A percentile compares a stretch with the other conserved stretches of the same genome.
phyloP scores from a whole-genome alignment of 2,329 filamentous ascomycete species.

The Ophiostoma himal-ulmi region DNA sequence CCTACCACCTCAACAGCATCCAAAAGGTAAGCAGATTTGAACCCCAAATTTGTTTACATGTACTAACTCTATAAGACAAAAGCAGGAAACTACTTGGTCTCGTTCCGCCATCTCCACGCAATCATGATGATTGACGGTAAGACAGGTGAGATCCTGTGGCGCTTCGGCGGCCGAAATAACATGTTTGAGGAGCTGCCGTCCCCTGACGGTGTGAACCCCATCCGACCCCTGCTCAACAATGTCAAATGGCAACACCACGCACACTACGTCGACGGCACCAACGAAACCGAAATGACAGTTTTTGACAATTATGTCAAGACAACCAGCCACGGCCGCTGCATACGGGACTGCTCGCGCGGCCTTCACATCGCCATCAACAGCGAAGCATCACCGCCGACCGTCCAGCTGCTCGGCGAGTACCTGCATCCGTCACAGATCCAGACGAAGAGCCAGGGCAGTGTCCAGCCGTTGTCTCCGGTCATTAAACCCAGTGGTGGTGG shows the following conservation, averaged over 20 bases:
- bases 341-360: slow-evolving; percentile 36
- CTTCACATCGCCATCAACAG: slow-evolving; percentile 41
- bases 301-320: slow-evolving; percentile 47
- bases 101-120: slow-evolving; percentile 38
- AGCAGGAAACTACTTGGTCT: slow-evolving; percentile 43
- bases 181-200: slow-evolving; percentile 36
- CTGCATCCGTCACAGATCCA: slow-evolving; percentile 36
- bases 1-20: slow-evolving; percentile 47
- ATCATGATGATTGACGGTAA: slow-evolving; percentile 39
- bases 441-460: slow-evolving; percentile 36
- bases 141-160: slow-evolving; percentile 42
- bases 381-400: slow-evolving; percentile 37
- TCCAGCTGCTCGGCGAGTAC: slow-evolving; percentile 42
- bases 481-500: neutral
- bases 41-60: neutral
- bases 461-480: slow-evolving; percentile 47
- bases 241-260: slow-evolving; percentile 45
- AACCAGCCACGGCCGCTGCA: slow-evolving; percentile 32
- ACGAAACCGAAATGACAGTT: slow-evolving; percentile 39
- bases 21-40: slow-evolving; percentile 27
- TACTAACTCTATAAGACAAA: slow-evolving; percentile 32
- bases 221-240: slow-evolving; percentile 20
- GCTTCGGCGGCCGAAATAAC: slow-evolving; percentile 40
- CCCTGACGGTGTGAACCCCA: slow-evolving; percentile 20
- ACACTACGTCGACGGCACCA: slow-evolving; percentile 37